These are phyloP conservation scores for Calonectria multiphialidica DNA, from an alignment of 2,329 filamentous ascomycete species.

Conservation along the genomic window DNA sequence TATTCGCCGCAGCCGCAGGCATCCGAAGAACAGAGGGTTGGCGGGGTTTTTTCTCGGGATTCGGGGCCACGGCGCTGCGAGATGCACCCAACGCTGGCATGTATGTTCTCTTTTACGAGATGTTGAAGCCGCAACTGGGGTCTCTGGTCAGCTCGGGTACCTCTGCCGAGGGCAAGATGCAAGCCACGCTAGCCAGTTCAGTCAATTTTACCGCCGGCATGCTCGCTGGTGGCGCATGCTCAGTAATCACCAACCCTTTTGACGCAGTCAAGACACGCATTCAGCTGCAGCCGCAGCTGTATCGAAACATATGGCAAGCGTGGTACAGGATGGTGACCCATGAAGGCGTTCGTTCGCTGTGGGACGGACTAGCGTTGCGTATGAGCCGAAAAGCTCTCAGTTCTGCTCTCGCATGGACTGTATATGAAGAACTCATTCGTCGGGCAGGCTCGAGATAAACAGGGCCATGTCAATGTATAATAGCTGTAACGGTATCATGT, in stretches of 20 bases:
- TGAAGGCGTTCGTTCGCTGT: conserved; percentile 84
- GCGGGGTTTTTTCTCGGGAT: conserved; percentile 91
- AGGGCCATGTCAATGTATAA: conserved; percentile 23
- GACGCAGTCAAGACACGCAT: conserved; percentile 96
- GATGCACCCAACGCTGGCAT: conserved; percentile 97
- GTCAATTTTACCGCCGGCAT: conserved; percentile 91
- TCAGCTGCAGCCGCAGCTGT: conserved; percentile 87
- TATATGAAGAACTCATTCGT: conserved; percentile 93
- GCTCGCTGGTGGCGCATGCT: conserved; percentile 84
- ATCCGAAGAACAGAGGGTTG: conserved; percentile 81
- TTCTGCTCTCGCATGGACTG: conserved; percentile 95
- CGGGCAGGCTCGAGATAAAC: conserved; percentile 52
- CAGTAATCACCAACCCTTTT: conserved; percentile 93
- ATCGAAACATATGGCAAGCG: conserved; percentile 86
- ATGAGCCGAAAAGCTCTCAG: conserved; percentile 94
- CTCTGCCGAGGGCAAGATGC: conserved; percentile 43
- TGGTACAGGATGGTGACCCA: conserved; percentile 82
- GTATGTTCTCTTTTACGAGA: conserved; percentile 95
- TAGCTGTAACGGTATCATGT: conserved; percentile 32
- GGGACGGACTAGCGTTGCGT: conserved; percentile 86
- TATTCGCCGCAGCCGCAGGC: conserved; percentile 78
- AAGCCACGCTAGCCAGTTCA: conserved; percentile 59
- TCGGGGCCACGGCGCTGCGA: conserved; percentile 91
- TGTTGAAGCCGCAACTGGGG: conserved; percentile 75
- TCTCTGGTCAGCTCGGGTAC: conserved; percentile 32